These are phyloP conservation scores for Apophysomyces trapeziformis DNA, from an alignment of 371 early-diverging fungal species.

Conservation along the genomic window DNA sequence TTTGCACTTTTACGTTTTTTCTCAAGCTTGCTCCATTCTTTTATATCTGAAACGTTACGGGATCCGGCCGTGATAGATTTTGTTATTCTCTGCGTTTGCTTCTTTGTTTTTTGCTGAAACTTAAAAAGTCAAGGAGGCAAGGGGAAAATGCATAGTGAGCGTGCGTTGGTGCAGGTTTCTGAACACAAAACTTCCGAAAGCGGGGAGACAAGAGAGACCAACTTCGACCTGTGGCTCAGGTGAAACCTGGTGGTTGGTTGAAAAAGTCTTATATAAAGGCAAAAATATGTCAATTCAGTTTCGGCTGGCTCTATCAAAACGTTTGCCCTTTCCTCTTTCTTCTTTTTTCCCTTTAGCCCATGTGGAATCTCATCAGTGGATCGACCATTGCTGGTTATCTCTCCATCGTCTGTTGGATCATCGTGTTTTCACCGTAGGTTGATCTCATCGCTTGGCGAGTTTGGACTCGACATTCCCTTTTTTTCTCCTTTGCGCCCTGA, in stretches of 20 bases:
- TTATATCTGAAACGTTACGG: neutral
- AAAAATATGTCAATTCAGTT: conserved; percentile 1
- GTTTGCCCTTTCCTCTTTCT: neutral
- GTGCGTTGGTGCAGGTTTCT: too few relatives aligned
- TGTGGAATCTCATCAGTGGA: conserved; percentile 7
- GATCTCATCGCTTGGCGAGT: neutral
- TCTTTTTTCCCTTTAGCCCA: neutral
- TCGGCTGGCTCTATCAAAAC: neutral
- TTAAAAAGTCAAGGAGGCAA: too few relatives aligned
- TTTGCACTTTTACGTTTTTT: neutral
- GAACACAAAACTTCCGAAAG: too few relatives aligned
- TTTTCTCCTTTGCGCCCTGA: neutral
- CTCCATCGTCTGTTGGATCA: conserved; percentile 18
- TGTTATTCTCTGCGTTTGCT: too few relatives aligned
- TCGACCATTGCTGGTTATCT: conserved; percentile 15
- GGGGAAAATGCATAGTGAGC: too few relatives aligned
- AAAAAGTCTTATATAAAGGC: neutral
- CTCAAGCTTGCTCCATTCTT: neutral
- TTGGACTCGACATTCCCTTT: neutral
- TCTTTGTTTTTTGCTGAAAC: too few relatives aligned
- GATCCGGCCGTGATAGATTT: too few relatives aligned
- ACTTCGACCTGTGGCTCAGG: conserved; percentile 1
- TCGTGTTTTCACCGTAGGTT: conserved; percentile 17
- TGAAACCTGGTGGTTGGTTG: neutral
- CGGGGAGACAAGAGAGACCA: too few relatives aligned